Base-by-base conservation (phyloP, 1,284 basidiomycete genomes). In the Malassezia yamatoensis region DNA sequence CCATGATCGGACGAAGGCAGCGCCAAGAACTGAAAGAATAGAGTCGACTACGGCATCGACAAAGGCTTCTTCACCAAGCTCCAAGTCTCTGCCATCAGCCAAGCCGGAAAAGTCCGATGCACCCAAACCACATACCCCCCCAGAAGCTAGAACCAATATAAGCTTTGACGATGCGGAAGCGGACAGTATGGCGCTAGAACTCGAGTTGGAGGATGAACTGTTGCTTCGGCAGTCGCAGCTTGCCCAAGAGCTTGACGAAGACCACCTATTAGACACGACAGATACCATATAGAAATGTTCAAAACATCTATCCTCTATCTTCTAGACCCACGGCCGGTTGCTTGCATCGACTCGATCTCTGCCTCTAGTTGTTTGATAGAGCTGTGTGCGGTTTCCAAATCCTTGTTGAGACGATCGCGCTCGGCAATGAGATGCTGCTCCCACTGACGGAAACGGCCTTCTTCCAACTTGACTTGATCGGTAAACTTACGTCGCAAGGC, bases 381-480 rank as follows among this genome's bases (percentile, higher is more conserved):
- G n/a, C 60, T 51, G 51, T 74, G 72, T 1, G 72, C 71, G 3
- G 65, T 66, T 49, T 74, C 72, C 29, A 74, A 63, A 49, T 74
- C 72, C 65, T 73, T 73, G 66, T 74, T 74, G 42, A 74, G 60
- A 41, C 72, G 65, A 55, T 74, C 72, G 21, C 72, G 54, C 56
- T 74, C 72, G n/a, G 72, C 72, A 52, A 74, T 74, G 20, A 68
- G 61, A 78, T 96, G 91, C 79, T 94, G 90, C 78, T 96, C 93
- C 94, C 94, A 99, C 74, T 96, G 90, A 75, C 94, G 84, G 83
- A 99, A 99, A 60, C 94, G 82, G 11, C 87, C 82, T 77, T 99
- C 93, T 80, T 99, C 93, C 59, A 90, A 81, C 81, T 99, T 99
- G 82, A 99, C 94, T 80, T 98, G 93, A 77, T 99, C 94, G 34